Conservation (phyloP, 345 rosid genomes). For the Aquilaria malaccensis region DNA sequence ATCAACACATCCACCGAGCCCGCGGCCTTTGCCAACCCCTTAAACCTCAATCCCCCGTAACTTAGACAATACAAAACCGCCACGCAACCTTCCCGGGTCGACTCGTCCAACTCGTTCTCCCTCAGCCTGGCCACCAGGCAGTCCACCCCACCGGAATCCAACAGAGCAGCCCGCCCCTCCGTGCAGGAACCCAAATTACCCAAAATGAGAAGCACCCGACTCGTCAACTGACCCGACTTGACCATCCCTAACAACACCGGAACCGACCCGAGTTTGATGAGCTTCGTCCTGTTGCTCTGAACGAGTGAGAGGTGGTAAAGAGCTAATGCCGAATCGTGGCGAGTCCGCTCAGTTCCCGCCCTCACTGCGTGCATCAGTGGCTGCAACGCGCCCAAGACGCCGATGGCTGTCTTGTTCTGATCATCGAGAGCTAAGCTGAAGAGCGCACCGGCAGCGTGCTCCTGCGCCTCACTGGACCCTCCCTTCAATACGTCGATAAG, state of each 20-base stretch:
- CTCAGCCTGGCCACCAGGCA: conserved; percentile 47
- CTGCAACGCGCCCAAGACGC: conserved; percentile 75
- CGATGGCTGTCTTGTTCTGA: conserved; percentile 75
- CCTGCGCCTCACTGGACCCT: conserved; percentile 68
- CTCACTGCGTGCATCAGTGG: conserved; percentile 62
- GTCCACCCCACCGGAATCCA: conserved; percentile 79
- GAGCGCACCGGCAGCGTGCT: conserved; percentile 71
- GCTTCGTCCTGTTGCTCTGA: conserved; percentile 54
- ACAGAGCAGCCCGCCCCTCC: conserved; percentile 51
- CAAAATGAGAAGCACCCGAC: conserved; percentile 45
- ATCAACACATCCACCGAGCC: conserved; percentile 47
- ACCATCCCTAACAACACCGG: conserved; percentile 45
- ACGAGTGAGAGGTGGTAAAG: conserved; percentile 74
- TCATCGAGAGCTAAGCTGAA: conserved; percentile 82
- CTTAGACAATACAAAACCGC: conserved; percentile 54
- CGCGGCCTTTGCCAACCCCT: conserved; percentile 63
- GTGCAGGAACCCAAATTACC: conserved; percentile 47
- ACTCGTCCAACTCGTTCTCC: conserved; percentile 29
- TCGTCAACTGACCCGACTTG: conserved; percentile 41
- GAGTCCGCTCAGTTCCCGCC: conserved; percentile 52
- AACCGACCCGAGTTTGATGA: conserved; percentile 61
- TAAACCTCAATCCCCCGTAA: conserved; percentile 58
- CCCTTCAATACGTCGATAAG: conserved; percentile 61
- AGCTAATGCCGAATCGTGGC: conserved; percentile 75
- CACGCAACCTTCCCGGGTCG: conserved; percentile 53